A percentile compares a stretch with the other conserved stretches of the same genome.
Evolutionary conservation across 2,329 filamentous ascomycete genomes (phyloP).

Genomic region (Lojkania enalia): DNA sequence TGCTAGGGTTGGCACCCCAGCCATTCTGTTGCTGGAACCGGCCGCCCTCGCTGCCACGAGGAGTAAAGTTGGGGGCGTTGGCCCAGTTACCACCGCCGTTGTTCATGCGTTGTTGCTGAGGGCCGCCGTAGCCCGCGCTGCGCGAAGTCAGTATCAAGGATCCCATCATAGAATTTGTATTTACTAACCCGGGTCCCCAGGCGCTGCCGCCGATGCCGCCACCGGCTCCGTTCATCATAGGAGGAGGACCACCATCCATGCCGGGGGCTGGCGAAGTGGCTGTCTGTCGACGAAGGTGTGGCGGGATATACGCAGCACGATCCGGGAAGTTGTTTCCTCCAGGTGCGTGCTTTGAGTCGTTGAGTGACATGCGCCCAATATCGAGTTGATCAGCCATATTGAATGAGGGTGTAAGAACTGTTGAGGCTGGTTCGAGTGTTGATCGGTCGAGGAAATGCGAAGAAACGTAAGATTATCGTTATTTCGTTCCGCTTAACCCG

Average conservation of each 20-base stretch:
- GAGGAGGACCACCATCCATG: slow-evolving; percentile 47
- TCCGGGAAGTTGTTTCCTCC: slow-evolving; percentile 54
- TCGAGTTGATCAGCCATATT: slow-evolving; percentile 66
- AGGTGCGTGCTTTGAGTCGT: slow-evolving; percentile 64
- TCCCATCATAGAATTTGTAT: slow-evolving; percentile 8
- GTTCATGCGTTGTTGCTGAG: slow-evolving; percentile 46
- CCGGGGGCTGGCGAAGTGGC: slow-evolving; percentile 35
- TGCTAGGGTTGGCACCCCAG: slow-evolving; percentile 48
- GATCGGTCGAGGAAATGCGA: neutral
- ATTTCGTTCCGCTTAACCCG: slow-evolving; percentile 31
- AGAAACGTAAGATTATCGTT: neutral
- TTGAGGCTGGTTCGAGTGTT: neutral
- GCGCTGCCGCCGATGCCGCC: slow-evolving; percentile 64
- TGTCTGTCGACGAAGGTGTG: slow-evolving; percentile 68
- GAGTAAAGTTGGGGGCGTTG: slow-evolving; percentile 61
- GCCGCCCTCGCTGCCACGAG: slow-evolving; percentile 45
- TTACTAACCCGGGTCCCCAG: slow-evolving; percentile 54
- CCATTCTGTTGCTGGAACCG: slow-evolving; percentile 32
- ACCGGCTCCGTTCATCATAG: slow-evolving; percentile 51
- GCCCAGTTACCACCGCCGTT: slow-evolving; percentile 62
- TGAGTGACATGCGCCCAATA: slow-evolving; percentile 74
- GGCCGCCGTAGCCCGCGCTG: slow-evolving; percentile 38
- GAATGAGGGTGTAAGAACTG: slow-evolving; percentile 12
- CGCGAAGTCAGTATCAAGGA: slow-evolving; percentile 20
- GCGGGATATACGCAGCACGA: slow-evolving; percentile 80